Percentiles rank a stretch among this genome's conserved stretches.
Conservation (phyloP, 164 flowering plant genomes). For the Akebia trifoliata region DNA sequence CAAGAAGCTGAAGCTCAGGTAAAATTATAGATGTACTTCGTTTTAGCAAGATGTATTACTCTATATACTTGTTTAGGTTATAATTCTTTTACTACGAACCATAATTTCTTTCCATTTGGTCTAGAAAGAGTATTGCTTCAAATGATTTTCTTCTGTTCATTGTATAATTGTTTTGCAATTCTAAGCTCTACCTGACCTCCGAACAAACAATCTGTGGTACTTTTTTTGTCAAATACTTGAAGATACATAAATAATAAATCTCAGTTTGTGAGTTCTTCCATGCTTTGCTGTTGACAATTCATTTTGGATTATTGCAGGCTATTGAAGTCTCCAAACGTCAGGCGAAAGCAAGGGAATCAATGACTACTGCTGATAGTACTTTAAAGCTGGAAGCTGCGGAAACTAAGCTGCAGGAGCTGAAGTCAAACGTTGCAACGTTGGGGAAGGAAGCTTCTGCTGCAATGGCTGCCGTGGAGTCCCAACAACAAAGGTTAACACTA, state of each 20-base stretch:
- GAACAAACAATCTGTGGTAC: too few species aligned
- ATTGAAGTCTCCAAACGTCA: conserved; percentile 88
- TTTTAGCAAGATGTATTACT: background rate
- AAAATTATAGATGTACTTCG: background rate
- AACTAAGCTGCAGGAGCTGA: conserved; percentile 73
- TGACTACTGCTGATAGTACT: conserved; percentile 44
- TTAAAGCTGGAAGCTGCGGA: conserved; percentile 80
- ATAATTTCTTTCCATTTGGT: too few species aligned
- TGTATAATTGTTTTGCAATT: too few species aligned
- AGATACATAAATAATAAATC: conserved; percentile 1
- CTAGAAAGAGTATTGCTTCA: too few species aligned
- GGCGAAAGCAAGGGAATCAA: conserved; percentile 65
- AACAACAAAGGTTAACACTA: conserved; percentile 88
- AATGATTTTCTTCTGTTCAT: too few species aligned
- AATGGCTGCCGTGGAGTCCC: conserved; percentile 95
- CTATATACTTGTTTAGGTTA: too few species aligned
- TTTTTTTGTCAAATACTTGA: too few species aligned
- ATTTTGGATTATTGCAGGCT: conserved; percentile 45
- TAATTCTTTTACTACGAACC: too few species aligned
- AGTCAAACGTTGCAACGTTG: conserved; percentile 63
- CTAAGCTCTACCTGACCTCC: too few species aligned
- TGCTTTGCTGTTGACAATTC: background rate
- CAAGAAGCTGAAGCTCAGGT: conserved; percentile 79
- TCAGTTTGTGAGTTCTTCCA: background rate
- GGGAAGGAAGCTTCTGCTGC: conserved; percentile 96